Conservation (phyloP, 495 filamentous ascomycete species). For the Aspergillus sparsus region DNA sequence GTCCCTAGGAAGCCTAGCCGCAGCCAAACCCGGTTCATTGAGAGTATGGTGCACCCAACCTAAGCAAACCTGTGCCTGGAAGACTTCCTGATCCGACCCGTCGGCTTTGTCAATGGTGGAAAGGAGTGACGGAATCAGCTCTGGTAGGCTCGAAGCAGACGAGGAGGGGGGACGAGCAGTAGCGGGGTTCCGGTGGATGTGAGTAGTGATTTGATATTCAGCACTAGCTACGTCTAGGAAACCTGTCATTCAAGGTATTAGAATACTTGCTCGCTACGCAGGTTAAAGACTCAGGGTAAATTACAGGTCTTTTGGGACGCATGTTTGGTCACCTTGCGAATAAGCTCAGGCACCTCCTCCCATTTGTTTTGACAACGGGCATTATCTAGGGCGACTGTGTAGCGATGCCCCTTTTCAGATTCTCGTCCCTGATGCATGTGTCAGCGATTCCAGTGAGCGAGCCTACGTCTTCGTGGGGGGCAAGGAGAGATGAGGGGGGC, state of each 20-base stretch:
- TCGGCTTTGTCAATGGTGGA: slow-evolving; percentile 65
- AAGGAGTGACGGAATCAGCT: slow-evolving; percentile 60
- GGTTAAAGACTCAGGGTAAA: slow-evolving; percentile 12
- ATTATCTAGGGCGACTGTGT: slow-evolving; percentile 76
- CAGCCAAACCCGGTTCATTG: slow-evolving; percentile 63
- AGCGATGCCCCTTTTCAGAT: slow-evolving; percentile 71
- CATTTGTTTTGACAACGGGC: slow-evolving; percentile 86
- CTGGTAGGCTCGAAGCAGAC: slow-evolving; percentile 56
- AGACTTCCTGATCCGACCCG: slow-evolving; percentile 63
- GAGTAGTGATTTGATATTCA: slow-evolving; percentile 64
- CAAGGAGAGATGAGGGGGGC: not conserved
- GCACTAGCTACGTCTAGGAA: slow-evolving; percentile 72
- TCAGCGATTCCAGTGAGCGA: not conserved
- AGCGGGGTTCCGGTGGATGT: slow-evolving; percentile 40
- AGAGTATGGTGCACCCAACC: slow-evolving; percentile 81
- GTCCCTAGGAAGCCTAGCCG: slow-evolving; percentile 61
- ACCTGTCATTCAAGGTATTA: slow-evolving; percentile 50
- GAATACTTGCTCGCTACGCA: slow-evolving; percentile 21
- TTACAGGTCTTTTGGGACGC: slow-evolving; percentile 83
- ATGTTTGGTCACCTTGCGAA: slow-evolving; percentile 91
- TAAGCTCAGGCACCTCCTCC: slow-evolving; percentile 85
- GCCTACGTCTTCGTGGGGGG: slow-evolving; percentile 13
- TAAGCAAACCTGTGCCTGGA: slow-evolving; percentile 77
- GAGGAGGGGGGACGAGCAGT: slow-evolving; percentile 38
- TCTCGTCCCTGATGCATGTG: slow-evolving; percentile 38